These are phyloP conservation scores for Fusarium decemcellulare DNA, from an alignment of 2,329 filamentous ascomycete species.

Conservation along the genomic window DNA sequence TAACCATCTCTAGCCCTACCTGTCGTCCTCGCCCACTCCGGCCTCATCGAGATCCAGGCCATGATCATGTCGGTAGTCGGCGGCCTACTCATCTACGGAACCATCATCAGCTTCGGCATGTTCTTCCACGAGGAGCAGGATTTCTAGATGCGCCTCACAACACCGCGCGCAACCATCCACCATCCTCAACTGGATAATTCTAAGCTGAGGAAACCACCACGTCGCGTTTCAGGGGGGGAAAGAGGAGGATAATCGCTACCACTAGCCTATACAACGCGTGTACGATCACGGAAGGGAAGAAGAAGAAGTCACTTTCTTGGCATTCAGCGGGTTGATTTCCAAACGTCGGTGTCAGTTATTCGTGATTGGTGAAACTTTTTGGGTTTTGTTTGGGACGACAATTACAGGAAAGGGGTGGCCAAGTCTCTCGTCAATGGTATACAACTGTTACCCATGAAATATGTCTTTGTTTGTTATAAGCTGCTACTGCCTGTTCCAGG, in stretches of 20 bases:
- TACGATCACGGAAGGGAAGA: constrained; percentile 36
- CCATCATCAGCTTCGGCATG: constrained; percentile 97
- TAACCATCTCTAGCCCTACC: constrained; percentile 77
- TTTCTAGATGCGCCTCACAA: constrained; percentile 70
- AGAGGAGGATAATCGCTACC: constrained; percentile 27
- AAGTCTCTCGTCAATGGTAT: constrained; percentile 31
- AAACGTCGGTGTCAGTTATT: constrained; percentile 29
- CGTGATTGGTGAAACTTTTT: constrained; percentile 14
- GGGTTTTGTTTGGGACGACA: constrained; percentile 5
- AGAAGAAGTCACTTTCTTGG: constrained; percentile 15
- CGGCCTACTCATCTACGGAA: constrained; percentile 95
- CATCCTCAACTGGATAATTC: background rate
- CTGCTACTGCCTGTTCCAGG: constrained; percentile 9
- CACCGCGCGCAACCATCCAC: constrained; percentile 4
- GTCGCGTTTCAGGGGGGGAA: constrained; percentile 13
- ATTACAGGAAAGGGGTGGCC: background rate
- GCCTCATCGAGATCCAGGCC: constrained; percentile 84
- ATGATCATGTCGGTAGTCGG: constrained; percentile 97
- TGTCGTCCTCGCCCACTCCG: constrained; percentile 87
- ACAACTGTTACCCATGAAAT: constrained; percentile 20
- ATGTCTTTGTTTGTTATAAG: constrained; percentile 19
- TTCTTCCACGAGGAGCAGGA: constrained; percentile 99
- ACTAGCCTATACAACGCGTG: constrained; percentile 33
- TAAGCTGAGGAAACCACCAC: constrained; percentile 3
- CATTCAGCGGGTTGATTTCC: constrained; percentile 38